These are phyloP conservation scores for Globisporangium lucens DNA, from an alignment of 352 stramenopile species.

Conservation along the genomic window DNA sequence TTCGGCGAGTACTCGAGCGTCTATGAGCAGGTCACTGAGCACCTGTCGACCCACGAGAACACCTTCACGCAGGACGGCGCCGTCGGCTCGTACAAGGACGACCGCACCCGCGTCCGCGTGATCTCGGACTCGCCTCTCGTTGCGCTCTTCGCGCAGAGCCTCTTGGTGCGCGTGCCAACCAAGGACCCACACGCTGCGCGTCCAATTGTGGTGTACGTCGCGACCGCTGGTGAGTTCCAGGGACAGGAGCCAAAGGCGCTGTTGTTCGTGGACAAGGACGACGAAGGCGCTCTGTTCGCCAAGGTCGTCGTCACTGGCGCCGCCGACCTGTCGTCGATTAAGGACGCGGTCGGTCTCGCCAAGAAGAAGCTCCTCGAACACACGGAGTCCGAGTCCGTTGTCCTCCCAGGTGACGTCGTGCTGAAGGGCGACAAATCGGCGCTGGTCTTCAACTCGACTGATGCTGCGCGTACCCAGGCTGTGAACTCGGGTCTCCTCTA, in stretches of 20 bases:
- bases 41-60: constrained; percentile 52
- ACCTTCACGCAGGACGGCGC: constrained; percentile 77
- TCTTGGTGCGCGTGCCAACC: constrained; percentile 65
- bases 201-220: constrained; percentile 77
- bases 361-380: constrained; percentile 74
- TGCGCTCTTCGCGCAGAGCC: constrained; percentile 64
- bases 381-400: constrained; percentile 46
- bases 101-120: constrained; percentile 70
- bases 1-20: constrained; percentile 66
- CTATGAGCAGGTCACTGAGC: constrained; percentile 70
- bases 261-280: constrained; percentile 63
- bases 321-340: constrained; percentile 47
- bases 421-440: constrained; percentile 62
- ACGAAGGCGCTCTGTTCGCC: constrained; percentile 54
- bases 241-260: constrained; percentile 51
- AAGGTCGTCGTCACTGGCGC: constrained; percentile 72
- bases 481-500: constrained; percentile 67
- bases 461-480: constrained; percentile 46
- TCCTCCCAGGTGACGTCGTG: constrained; percentile 54
- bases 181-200: constrained; percentile 67
- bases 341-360: constrained; percentile 53
- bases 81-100: constrained; percentile 74
- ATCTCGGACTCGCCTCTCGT: constrained; percentile 77
- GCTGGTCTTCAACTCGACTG: constrained; percentile 67
- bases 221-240: constrained; percentile 59